Conservation (phyloP, 2,329 filamentous ascomycete genomes). For the Hypoxylon sp. region DNA sequence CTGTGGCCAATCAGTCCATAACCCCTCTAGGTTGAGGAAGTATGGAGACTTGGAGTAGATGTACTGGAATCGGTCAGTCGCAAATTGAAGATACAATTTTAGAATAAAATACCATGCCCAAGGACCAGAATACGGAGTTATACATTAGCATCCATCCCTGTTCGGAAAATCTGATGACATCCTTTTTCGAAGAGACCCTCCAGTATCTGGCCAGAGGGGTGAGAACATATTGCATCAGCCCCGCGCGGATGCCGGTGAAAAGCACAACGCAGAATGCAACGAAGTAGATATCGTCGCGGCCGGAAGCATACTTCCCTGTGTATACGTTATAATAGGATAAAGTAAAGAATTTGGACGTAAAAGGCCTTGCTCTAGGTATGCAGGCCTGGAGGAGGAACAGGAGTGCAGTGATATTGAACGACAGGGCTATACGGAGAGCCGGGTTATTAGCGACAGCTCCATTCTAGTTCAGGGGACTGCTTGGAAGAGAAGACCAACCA, state of each 20-base stretch:
- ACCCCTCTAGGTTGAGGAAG: slow-evolving; percentile 79
- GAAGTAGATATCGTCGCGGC: slow-evolving; percentile 82
- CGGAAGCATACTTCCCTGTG: slow-evolving; percentile 79
- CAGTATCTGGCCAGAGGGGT: slow-evolving; percentile 78
- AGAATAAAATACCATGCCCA: slow-evolving; percentile 79
- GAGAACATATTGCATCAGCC: slow-evolving; percentile 88
- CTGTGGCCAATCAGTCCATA: slow-evolving; percentile 89
- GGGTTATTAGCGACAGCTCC: slow-evolving; percentile 21
- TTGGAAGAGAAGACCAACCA: background rate
- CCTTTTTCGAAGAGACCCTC: slow-evolving; percentile 82
- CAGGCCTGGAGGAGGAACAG: slow-evolving; percentile 83
- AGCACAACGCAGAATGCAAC: slow-evolving; percentile 83
- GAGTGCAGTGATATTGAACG: slow-evolving; percentile 84
- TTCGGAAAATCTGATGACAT: slow-evolving; percentile 86
- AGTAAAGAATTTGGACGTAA: slow-evolving; percentile 86
- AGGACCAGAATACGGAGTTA: slow-evolving; percentile 82
- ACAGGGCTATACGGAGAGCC: slow-evolving; percentile 72
- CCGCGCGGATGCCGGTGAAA: slow-evolving; percentile 87
- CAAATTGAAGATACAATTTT: background rate
- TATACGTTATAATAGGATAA: slow-evolving; percentile 83
- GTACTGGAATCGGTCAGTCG: slow-evolving; percentile 68
- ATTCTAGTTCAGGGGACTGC: background rate
- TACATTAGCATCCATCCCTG: slow-evolving; percentile 93
- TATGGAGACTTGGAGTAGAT: slow-evolving; percentile 83
- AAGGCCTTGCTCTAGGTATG: slow-evolving; percentile 81